These are phyloP conservation scores for Phytophthora megakarya DNA, from an alignment of 352 stramenopile species.

Conservation along the genomic window DNA sequence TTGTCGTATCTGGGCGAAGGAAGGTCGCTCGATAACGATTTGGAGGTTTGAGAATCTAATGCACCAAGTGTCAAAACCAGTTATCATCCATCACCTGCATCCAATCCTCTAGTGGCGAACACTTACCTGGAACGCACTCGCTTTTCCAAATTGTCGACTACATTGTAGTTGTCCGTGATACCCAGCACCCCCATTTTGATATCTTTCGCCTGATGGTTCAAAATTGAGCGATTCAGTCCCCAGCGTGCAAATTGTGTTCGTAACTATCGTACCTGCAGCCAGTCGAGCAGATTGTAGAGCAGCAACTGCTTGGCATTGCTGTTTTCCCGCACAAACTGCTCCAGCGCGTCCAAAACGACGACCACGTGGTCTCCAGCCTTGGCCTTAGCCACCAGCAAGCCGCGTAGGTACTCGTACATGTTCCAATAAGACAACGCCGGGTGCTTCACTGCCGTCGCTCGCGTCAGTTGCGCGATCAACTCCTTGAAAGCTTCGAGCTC, in stretches of 20 bases:
- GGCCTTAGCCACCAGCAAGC: constrained; percentile 61
- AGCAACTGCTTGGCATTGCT: constrained; percentile 77
- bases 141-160: constrained; percentile 84
- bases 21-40: constrained; percentile 66
- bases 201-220: constrained; percentile 56
- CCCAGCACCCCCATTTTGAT: constrained; percentile 84
- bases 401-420: constrained; percentile 86
- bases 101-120: too few relatives aligned
- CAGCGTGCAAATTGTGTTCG: not conserved
- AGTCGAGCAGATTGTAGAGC: constrained; percentile 87
- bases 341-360: constrained; percentile 74
- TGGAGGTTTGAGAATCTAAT: constrained; percentile 82
- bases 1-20: constrained; percentile 56
- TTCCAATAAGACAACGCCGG: constrained; percentile 73
- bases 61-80: not conserved
- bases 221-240: not conserved
- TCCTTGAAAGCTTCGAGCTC: constrained; percentile 89
- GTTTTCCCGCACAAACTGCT: constrained; percentile 73
- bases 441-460: constrained; percentile 62
- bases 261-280: constrained; percentile 56
- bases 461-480: constrained; percentile 70
- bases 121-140: constrained; percentile 72
- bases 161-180: constrained; percentile 80
- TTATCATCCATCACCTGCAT: too few relatives aligned
- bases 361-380: constrained; percentile 59